Conservation (phyloP, 2,329 filamentous ascomycete genomes). For the Orbilia blumenaviensis region DNA sequence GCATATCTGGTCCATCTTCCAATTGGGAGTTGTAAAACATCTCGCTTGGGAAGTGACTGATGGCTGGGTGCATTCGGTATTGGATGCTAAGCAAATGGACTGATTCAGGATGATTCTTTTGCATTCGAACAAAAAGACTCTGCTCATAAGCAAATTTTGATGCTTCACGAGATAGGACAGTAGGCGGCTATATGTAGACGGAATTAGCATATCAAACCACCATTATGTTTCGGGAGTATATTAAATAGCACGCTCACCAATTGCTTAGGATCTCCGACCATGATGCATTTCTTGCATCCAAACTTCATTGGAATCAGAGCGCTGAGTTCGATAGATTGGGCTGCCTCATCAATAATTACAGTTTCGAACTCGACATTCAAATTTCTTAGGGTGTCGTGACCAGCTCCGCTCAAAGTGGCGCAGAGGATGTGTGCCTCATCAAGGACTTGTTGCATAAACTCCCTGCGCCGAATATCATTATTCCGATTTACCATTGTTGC, state of each 20-base stretch:
- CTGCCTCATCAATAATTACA: constrained; percentile 96
- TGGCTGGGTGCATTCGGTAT: constrained; percentile 99
- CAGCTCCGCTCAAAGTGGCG: constrained; percentile 91
- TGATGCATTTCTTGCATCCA: constrained; percentile 92
- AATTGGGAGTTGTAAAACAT: constrained; percentile 92
- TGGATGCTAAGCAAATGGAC: constrained; percentile 96
- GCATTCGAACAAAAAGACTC: constrained; percentile 98
- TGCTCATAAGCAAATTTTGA: constrained; percentile 95
- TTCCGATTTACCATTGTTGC: constrained; percentile 83
- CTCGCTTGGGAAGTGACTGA: constrained; percentile 86
- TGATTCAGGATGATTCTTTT: constrained; percentile 84
- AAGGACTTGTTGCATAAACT: constrained; percentile 88
- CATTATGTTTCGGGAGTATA: not conserved
- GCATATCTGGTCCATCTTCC: constrained; percentile 86
- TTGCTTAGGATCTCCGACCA: constrained; percentile 97
- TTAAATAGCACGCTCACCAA: constrained; percentile 62
- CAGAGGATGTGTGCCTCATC: constrained; percentile 92
- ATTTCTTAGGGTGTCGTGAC: constrained; percentile 96
- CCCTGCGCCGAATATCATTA: constrained; percentile 82
- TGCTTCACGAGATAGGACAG: constrained; percentile 91
- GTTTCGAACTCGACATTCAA: constrained; percentile 97
- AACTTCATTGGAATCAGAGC: constrained; percentile 97
- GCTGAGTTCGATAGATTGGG: constrained; percentile 96
- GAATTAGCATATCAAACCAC: not conserved
- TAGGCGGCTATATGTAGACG: constrained; percentile 70